These are phyloP conservation scores for Cunninghamia lanceolata DNA, from an alignment of 75 land plant genomes.

Conservation along the genomic window DNA sequence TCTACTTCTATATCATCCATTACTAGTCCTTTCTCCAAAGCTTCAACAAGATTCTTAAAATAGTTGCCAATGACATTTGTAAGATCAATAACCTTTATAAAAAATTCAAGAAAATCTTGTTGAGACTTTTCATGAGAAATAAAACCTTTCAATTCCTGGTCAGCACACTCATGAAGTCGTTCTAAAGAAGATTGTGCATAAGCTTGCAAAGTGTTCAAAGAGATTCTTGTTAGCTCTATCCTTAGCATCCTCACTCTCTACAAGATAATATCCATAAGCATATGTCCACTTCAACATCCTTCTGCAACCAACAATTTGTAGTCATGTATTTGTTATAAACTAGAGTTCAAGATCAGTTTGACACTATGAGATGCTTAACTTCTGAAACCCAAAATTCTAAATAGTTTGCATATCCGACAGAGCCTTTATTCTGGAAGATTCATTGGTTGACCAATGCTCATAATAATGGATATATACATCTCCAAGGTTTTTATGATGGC, in stretches of 20 bases:
- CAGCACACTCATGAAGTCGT: conserved; percentile 41
- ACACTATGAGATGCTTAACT: neutral
- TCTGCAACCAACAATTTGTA: conserved; percentile 40
- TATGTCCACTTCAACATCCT: neutral
- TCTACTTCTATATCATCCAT: too few species aligned
- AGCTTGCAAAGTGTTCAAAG: conserved; percentile 1
- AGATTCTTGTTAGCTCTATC: neutral
- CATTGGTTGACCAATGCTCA: conserved; percentile 29
- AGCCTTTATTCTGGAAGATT: conserved; percentile 17
- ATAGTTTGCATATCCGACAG: conserved; percentile 17
- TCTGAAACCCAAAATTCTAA: conserved; percentile 13
- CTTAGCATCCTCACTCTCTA: neutral
- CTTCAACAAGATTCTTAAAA: too few species aligned
- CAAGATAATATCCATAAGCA: neutral
- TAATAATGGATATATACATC: conserved; percentile 25
- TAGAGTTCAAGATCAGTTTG: neutral
- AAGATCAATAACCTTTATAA: too few species aligned
- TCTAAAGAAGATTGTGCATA: conserved; percentile 37
- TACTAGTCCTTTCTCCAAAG: neutral
- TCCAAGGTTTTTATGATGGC: conserved; percentile 13
- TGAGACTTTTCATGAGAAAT: neutral
- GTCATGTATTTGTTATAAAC: neutral
- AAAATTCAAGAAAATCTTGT: too few species aligned
- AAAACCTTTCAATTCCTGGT: conserved; percentile 28
- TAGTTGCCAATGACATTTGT: too few species aligned